Conservation (phyloP, 208 protist genomes). For the Willaertia magna region DNA sequence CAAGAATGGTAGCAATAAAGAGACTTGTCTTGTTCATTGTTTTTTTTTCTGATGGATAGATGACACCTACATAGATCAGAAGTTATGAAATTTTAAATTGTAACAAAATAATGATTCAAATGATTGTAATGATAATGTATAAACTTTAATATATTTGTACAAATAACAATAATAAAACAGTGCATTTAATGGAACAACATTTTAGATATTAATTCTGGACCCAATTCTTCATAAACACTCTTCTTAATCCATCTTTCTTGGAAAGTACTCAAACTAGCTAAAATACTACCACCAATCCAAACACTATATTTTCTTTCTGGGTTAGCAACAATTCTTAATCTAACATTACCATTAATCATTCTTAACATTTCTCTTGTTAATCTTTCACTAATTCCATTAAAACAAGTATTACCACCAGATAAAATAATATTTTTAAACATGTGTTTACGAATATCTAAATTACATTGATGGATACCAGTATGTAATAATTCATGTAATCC, state of each 20-base stretch:
- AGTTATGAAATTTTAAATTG: no score
- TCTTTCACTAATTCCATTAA: not conserved
- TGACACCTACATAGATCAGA: no score
- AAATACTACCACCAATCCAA: constrained; percentile 79
- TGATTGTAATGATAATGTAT: no score
- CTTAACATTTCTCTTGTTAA: not conserved
- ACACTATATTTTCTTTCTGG: constrained; percentile 54
- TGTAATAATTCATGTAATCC: constrained; percentile 89
- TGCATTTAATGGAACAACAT: not conserved
- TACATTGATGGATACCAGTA: constrained; percentile 91
- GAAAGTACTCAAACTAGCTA: constrained; percentile 65
- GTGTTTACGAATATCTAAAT: constrained; percentile 53
- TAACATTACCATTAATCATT: not conserved
- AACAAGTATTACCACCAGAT: not conserved
- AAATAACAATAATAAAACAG: no score
- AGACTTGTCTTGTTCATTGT: no score
- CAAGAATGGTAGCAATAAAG: no score
- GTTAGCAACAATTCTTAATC: not conserved
- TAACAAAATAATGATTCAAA: no score
- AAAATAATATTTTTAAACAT: not conserved
- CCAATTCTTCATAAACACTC: not conserved
- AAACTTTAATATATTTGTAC: no score
- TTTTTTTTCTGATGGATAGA: no score
- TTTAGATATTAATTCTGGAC: not conserved
- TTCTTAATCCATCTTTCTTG: constrained; percentile 22